A percentile compares a stretch with the other conserved stretches of the same genome.
phyloP scores from a whole-genome alignment of 2,329 filamentous ascomycete species.

The Aureobasidium sp. region DNA sequence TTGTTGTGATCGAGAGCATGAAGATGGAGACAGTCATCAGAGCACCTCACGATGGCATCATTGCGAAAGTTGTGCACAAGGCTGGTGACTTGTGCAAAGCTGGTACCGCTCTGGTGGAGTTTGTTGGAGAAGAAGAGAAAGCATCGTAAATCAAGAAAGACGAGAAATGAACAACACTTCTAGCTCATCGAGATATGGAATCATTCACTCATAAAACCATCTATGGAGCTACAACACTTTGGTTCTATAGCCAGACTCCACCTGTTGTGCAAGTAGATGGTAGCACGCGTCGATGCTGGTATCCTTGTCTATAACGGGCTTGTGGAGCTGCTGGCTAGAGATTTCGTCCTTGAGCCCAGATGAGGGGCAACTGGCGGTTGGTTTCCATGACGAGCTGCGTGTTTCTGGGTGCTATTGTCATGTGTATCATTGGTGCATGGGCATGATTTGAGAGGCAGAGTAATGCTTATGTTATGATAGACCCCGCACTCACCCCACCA shows the following conservation, averaged over 20 bases:
- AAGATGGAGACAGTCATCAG: constrained; percentile 52
- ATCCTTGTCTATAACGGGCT: constrained; percentile 36
- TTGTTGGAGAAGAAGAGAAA: constrained; percentile 26
- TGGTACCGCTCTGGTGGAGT: constrained; percentile 41
- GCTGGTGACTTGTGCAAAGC: constrained; percentile 41
- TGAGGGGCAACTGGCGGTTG: constrained; percentile 79
- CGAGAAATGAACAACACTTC: background rate
- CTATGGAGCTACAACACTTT: too few relatives aligned
- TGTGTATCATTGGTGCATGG: constrained; percentile 82
- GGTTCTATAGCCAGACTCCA: too few relatives aligned
- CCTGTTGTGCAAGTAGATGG: too few relatives aligned
- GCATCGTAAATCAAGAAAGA: background rate
- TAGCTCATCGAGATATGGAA: too few relatives aligned
- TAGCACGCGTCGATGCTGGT: constrained; percentile 53
- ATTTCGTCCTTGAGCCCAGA: constrained; percentile 62
- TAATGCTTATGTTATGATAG: background rate
- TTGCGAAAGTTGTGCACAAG: constrained; percentile 43
- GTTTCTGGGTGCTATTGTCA: constrained; percentile 67
- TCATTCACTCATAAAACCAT: background rate
- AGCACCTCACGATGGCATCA: constrained; percentile 41
- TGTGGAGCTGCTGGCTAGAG: constrained; percentile 42
- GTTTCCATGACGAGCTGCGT: constrained; percentile 86
- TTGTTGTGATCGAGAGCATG: constrained; percentile 63
- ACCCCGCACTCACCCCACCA: background rate
- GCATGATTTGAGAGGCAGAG: constrained; percentile 42